phyloP scores from a whole-genome alignment of 768 basidiomycete species.

The Phylloporus rhodoxanthus region DNA sequence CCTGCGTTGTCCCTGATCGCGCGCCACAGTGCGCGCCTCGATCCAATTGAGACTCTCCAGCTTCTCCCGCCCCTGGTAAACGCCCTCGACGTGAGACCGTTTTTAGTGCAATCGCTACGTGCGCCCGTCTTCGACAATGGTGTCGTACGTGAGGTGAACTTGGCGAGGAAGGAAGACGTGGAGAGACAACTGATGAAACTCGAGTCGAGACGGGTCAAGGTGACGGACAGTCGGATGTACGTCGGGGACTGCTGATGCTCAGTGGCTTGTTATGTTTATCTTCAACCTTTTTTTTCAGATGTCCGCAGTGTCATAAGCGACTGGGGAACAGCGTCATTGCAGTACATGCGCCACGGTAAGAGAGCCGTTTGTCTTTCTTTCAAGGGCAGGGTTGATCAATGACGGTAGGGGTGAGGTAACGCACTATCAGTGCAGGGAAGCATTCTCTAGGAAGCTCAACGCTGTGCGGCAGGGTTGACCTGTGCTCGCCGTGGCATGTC shows the following conservation, averaged over 20 bases:
- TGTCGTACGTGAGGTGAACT: conserved; percentile 63
- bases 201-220: conserved; percentile 77
- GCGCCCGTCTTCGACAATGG: conserved; percentile 62
- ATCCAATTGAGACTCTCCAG: conserved; percentile 75
- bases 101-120: conserved; percentile 67
- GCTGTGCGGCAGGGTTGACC: conserved; percentile 26
- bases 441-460: conserved; percentile 56
- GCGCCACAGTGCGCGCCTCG: conserved; percentile 75
- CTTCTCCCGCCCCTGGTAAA: conserved; percentile 88
- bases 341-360: conserved; percentile 82
- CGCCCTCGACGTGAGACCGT: conserved; percentile 70
- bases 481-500: not conserved
- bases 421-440: conserved; percentile 92
- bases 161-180: conserved; percentile 73
- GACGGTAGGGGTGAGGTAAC: conserved; percentile 85
- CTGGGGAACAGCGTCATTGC: conserved; percentile 91
- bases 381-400: not conserved
- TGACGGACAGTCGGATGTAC: conserved; percentile 90
- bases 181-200: conserved; percentile 67
- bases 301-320: conserved; percentile 93
- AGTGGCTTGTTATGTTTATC: not conserved
- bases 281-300: conserved; percentile 42
- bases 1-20: conserved; percentile 88
- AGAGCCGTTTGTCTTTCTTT: not conserved
- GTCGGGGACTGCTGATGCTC: conserved; percentile 28